Evolutionary conservation across 2,329 filamentous ascomycete genomes (phyloP), one percentile per base, ranked within the genome.

Genomic region (Aspergillus jensenii): DNA sequence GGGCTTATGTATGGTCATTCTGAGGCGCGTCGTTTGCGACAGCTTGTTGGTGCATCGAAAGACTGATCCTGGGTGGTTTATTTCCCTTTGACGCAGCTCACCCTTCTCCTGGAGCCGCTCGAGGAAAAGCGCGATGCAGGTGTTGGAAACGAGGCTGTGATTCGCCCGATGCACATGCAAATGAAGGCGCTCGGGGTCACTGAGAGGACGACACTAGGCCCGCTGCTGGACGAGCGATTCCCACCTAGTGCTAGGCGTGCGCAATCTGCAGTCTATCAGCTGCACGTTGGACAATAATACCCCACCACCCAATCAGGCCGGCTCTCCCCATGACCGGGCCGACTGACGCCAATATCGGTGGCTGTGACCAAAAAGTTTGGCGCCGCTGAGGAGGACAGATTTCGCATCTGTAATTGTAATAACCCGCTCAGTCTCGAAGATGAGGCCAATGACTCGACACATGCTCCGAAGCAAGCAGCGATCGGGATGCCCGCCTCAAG

Each of bases 91-190:
- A 41, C 35, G 43, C 52, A 55, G 23, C 52, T 14, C 53, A 55
- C 56, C 52, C 57, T 58, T 59, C 52, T 37, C 49, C 59, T 62
- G 59, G 56, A 58, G 59, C 59, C 52, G 60, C 52, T 58, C 37
- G 39, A 37, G 59, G 62, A 59, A 61, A 65, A 64, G 65, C 58
- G 65, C 52, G 45, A 59, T 67, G 65, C 62, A 63, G 62, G 58
- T 60, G 62, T 55, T 56, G 55, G 23, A 53, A 53, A 37, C 33
- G 14, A 14, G 15, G 14, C 54, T 54, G 46, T 65, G 62, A 67
- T 67, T 66, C 47, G 64, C 37, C 52, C 58, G 49, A 51, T 46
- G 49, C 23, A 40, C 58, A 56, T 62, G 53, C 51, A 62, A 56
- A 59, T 58, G 59, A 59, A 63, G 59, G 55, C 59, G 44, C 52